Evolutionary conservation across 352 stramenopile species (phyloP).

Genomic region (Phytophthora citricola): DNA sequence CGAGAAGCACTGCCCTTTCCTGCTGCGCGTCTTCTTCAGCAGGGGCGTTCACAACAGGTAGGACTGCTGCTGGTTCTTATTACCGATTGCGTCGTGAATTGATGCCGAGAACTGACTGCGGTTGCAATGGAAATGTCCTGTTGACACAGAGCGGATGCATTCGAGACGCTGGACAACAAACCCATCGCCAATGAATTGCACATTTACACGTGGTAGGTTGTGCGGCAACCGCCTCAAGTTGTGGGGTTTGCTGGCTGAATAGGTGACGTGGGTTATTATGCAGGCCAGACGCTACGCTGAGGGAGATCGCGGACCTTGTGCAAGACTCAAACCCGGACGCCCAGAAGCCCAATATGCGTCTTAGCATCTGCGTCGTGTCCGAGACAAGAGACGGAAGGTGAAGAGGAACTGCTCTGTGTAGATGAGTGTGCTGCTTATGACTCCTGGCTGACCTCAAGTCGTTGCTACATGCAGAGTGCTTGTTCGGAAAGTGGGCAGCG

Average conservation of each 20-base stretch:
- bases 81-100: not conserved
- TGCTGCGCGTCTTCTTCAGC: constrained; percentile 76
- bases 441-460: constrained; percentile 9
- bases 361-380: constrained; percentile 70
- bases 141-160: constrained; percentile 56
- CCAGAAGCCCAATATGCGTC: constrained; percentile 55
- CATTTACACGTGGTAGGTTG: constrained; percentile 74
- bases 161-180: constrained; percentile 57
- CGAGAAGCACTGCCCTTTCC: constrained; percentile 74
- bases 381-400: constrained; percentile 61
- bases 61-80: not conserved
- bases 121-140: constrained; percentile 7
- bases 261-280: not conserved
- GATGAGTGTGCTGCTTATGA: not conserved
- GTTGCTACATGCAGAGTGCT: constrained; percentile 40
- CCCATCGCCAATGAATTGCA: constrained; percentile 70
- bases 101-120: constrained; percentile 5
- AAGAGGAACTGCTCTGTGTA: not conserved
- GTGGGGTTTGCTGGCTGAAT: not conserved
- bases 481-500: constrained; percentile 69
- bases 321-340: constrained; percentile 69
- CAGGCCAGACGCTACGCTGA: constrained; percentile 74
- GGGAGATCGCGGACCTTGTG: constrained; percentile 75
- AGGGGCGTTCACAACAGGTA: constrained; percentile 60
- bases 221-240: not conserved